Percentiles rank a stretch among this genome's conserved stretches.
These are phyloP conservation scores for Lepiota subincarnata DNA, from an alignment of 768 basidiomycete genomes.

Conservation along the genomic window DNA sequence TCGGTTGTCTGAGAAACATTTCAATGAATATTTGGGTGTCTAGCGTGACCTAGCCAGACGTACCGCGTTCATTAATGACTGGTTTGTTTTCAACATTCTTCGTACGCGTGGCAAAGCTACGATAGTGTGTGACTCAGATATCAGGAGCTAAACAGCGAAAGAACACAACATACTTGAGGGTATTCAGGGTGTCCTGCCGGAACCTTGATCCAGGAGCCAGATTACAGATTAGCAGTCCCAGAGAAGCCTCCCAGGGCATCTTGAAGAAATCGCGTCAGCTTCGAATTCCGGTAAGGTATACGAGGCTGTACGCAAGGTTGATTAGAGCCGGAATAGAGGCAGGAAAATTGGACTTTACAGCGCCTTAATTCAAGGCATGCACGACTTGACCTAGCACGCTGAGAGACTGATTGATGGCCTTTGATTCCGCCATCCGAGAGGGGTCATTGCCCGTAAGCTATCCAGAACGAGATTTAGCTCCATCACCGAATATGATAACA, in stretches of 20 bases:
- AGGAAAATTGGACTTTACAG: slow-evolving; percentile 42
- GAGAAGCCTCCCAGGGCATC: slow-evolving; percentile 83
- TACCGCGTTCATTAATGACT: slow-evolving; percentile 73
- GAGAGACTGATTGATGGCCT: slow-evolving; percentile 87
- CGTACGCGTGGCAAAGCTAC: slow-evolving; percentile 78
- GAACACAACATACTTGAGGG: slow-evolving; percentile 65
- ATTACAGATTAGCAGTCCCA: slow-evolving; percentile 83
- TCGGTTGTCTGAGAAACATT: slow-evolving; percentile 45
- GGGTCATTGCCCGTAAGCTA: slow-evolving; percentile 81
- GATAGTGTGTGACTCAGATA: too few relatives aligned
- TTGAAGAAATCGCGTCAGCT: slow-evolving; percentile 85
- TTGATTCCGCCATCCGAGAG: slow-evolving; percentile 82
- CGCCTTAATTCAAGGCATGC: slow-evolving; percentile 73
- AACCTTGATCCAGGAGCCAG: slow-evolving; percentile 81
- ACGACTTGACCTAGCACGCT: slow-evolving; percentile 87
- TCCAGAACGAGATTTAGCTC: too few relatives aligned
- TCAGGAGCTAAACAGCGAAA: too few relatives aligned
- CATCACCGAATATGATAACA: too few relatives aligned
- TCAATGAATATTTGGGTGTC: slow-evolving; percentile 1
- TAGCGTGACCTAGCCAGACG: neutral
- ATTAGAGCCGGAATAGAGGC: too few relatives aligned
- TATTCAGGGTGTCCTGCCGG: slow-evolving; percentile 84
- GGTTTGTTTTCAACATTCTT: slow-evolving; percentile 86
- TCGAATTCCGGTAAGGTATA: slow-evolving; percentile 88
- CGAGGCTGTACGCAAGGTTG: too few relatives aligned